These are phyloP conservation scores for Barbarea vulgaris DNA, from an alignment of 345 rosid genomes.

Conservation along the genomic window DNA sequence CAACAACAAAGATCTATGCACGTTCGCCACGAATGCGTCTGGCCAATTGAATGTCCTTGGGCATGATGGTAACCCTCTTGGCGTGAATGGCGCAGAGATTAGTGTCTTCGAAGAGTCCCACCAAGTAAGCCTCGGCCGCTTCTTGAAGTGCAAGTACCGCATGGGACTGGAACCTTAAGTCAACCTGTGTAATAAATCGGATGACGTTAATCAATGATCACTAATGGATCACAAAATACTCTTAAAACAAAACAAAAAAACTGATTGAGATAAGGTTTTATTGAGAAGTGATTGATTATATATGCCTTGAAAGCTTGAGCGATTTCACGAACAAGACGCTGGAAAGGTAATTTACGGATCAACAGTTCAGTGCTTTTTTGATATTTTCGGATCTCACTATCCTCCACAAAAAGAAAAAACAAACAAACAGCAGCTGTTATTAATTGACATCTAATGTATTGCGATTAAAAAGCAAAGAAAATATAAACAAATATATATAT, in stretches of 20 bases:
- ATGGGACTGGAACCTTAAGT: conserved; percentile 68
- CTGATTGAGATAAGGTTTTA: no score
- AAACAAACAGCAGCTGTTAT: neutral
- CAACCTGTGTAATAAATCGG: conserved; percentile 30
- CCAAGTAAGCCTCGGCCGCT: conserved; percentile 72
- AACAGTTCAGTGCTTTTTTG: conserved; percentile 57
- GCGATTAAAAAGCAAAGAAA: neutral
- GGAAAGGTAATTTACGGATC: conserved; percentile 67
- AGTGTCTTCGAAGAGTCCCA: conserved; percentile 69
- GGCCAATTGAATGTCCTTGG: conserved; percentile 66
- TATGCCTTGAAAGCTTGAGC: conserved; percentile 57
- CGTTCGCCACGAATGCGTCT: conserved; percentile 71
- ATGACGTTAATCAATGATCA: no score
- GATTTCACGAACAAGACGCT: conserved; percentile 67
- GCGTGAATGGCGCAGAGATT: conserved; percentile 69
- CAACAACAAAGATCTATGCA: conserved; percentile 42
- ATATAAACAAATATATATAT: neutral
- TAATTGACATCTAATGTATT: neutral
- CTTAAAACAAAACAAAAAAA: neutral
- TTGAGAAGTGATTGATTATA: neutral
- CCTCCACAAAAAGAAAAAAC: no score
- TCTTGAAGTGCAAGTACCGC: conserved; percentile 66
- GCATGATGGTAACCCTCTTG: conserved; percentile 71
- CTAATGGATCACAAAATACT: neutral
- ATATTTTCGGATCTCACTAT: conserved; percentile 60